Conservation (phyloP, 805 yeast genomes). For the Zygosaccharomyces rouxii region DNA sequence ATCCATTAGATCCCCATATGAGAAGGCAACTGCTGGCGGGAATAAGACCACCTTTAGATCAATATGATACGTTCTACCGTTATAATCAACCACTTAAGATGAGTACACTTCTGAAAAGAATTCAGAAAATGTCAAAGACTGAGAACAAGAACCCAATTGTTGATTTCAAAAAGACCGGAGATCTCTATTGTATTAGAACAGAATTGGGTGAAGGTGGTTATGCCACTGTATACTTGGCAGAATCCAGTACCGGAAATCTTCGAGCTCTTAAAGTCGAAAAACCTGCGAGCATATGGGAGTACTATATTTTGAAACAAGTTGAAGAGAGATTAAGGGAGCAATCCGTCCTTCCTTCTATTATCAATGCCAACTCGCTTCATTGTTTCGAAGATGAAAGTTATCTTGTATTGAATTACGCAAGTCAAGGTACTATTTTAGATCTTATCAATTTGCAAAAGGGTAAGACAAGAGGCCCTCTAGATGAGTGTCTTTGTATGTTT, state of each 20-base stretch:
- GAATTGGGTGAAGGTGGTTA: conserved; percentile 78
- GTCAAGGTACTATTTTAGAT: conserved; percentile 72
- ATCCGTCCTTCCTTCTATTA: conserved; percentile 38
- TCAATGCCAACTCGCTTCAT: conserved; percentile 50
- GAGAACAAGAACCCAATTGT: conserved; percentile 37
- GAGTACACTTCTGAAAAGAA: conserved; percentile 35
- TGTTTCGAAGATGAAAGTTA: conserved; percentile 64
- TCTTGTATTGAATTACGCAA: conserved; percentile 55
- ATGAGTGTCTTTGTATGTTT: conserved; percentile 60
- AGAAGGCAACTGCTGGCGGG: conserved; percentile 39
- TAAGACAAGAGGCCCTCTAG: conserved; percentile 36
- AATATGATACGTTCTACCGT: conserved; percentile 32
- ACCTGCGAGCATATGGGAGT: conserved; percentile 77
- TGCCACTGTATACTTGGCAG: conserved; percentile 72
- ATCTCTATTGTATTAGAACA: conserved; percentile 35
- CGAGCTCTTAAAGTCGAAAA: conserved; percentile 70
- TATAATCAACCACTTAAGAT: conserved; percentile 35
- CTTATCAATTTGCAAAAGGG: conserved; percentile 49
- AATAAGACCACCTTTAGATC: conserved; percentile 36
- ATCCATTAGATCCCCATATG: conserved; percentile 45
- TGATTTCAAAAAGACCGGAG: conserved; percentile 33
- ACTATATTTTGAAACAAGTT: conserved; percentile 60
- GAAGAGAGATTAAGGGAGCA: conserved; percentile 38
- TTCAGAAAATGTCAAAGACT: conserved; percentile 38
- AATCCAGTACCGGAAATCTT: conserved; percentile 48